Evolutionary conservation across 352 stramenopile species (phyloP).

Genomic region (Salisapilia sapeloensis): DNA sequence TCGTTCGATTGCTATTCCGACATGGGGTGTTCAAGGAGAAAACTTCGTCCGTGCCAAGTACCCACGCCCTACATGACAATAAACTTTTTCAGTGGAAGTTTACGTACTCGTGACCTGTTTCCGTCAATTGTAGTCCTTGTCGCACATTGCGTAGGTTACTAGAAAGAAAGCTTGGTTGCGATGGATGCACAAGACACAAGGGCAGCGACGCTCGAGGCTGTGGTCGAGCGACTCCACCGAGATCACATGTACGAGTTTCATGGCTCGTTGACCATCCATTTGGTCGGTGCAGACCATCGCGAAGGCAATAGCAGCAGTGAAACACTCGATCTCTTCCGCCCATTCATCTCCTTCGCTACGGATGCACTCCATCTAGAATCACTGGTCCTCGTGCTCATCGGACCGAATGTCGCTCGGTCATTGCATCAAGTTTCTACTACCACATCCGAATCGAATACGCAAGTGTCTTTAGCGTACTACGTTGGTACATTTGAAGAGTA

Average conservation of each 20-base stretch:
- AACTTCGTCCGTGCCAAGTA: too few relatives aligned
- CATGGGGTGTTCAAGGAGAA: too few relatives aligned
- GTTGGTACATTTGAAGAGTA: conserved; percentile 49
- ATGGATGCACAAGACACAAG: conserved; percentile 11
- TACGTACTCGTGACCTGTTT: too few relatives aligned
- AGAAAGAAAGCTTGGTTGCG: too few relatives aligned
- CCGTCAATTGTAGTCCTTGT: too few relatives aligned
- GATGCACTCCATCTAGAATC: conserved; percentile 10
- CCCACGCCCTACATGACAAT: too few relatives aligned
- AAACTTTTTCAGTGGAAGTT: too few relatives aligned
- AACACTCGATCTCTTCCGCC: conserved; percentile 36
- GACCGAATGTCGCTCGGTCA: conserved; percentile 42
- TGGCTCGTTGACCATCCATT: conserved; percentile 23
- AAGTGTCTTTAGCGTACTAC: conserved; percentile 47
- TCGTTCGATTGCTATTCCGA: too few relatives aligned
- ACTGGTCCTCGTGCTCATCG: conserved; percentile 48
- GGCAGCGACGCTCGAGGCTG: conserved; percentile 13
- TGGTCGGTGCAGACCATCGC: conserved; percentile 60
- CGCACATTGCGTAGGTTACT: too few relatives aligned
- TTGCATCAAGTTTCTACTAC: too few relatives aligned
- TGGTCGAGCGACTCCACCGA: conserved; percentile 8
- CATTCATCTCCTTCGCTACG: conserved; percentile 17
- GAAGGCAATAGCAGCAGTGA: conserved; percentile 42
- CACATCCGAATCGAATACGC: conserved; percentile 7
- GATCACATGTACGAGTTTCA: conserved; percentile 2